Base-by-base conservation (phyloP, 306 rosid genomes). In the Sindora glabra region DNA sequence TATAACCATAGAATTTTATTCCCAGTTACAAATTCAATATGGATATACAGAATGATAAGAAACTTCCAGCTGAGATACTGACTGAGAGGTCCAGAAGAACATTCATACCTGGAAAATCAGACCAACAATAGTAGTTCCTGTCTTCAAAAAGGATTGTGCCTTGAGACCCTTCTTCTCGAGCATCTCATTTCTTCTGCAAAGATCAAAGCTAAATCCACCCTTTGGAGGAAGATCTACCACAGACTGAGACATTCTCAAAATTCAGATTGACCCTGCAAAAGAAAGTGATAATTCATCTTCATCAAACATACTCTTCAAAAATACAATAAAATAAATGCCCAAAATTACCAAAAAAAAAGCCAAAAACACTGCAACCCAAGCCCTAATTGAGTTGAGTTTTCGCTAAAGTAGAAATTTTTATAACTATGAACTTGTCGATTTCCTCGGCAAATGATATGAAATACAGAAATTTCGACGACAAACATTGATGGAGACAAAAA, bases 81-180 rank as follows among this genome's bases (percentile, higher is more conserved):
- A 11, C n/a, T 9, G 11, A n/a, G 9, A 8, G 18, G 27, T 2
- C 24, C 30, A 9, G 9, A 14, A 57, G 64, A 51, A 3, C 10
- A 39, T 10, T 23, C 8, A 25, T 50, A 91, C 98, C 95, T 82
- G 62, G 22, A 82, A 90, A 73, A 90, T 73, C 42, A 90, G 73
- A 72, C 95, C 95, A 17, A 90, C 98, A 27, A 92, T 88, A 13
- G 96, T 92, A 4, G 96, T 92, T 22, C 98, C 98, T 0, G 96
- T 92, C 86, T 92, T 92, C 6, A 85, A 73, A 55, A 67, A 92
- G 19, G 96, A 60, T 0, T 85, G 85, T 3, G 69, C 59, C 29
- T 68, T 74, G 39, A 83, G 78, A 19, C 94, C 98, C 42, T 89
- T 83, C 68, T 82, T 71, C 7, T 74, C 59, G 34, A 88, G 95